Evolutionary conservation across 805 yeast genomes (phyloP), one percentile per base, ranked within the genome.

Genomic region (Starmerella floricola): DNA sequence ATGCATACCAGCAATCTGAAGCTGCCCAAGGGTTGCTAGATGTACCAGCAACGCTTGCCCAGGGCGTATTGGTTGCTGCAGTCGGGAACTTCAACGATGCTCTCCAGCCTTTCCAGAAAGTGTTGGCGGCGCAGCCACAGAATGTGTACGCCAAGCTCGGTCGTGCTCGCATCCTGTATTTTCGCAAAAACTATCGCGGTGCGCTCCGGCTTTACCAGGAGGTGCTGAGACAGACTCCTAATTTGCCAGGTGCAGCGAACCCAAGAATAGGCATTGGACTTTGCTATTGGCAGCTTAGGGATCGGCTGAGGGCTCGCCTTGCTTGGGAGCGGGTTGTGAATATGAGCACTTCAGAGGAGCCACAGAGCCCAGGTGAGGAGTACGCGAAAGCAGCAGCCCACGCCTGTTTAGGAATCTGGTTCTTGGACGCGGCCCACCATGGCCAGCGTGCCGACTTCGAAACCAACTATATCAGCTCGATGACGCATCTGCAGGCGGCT

Each of bases 221-320:
- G 49, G 78, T 82, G 6, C 66, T 91, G 50, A 69, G 78, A 27
- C 67, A 78, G 38, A 78, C 85, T 48, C 96, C 96, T 2, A 38
- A 49, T 18, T 23, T 18, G 2, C 27, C 12, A 10, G 31, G 36
- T 16, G 5, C 31, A 15, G 58, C 80, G 52, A 72, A 73, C 52
- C 42, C 50, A 31, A 71, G 99, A 61, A 72, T 91, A 46, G 99
- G 97, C 23, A 75, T 88, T 47, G 99, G 98, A 28, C 65, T 91
- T 50, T 87, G 96, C 61, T 88, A 78, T 58, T 91, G 96, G 96
- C 74, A 74, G 46, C 65, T 91, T 47, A 79, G 79, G 40, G 94
- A 84, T 59, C 72, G 74, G 49, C 72, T 71, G 39, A 72, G 84
- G 65, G 97, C 98, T 0, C 56, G 71, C 6, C 64, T 66, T 38